Conservation (phyloP, 495 filamentous ascomycete genomes). For the Chaetomium tenue region DNA sequence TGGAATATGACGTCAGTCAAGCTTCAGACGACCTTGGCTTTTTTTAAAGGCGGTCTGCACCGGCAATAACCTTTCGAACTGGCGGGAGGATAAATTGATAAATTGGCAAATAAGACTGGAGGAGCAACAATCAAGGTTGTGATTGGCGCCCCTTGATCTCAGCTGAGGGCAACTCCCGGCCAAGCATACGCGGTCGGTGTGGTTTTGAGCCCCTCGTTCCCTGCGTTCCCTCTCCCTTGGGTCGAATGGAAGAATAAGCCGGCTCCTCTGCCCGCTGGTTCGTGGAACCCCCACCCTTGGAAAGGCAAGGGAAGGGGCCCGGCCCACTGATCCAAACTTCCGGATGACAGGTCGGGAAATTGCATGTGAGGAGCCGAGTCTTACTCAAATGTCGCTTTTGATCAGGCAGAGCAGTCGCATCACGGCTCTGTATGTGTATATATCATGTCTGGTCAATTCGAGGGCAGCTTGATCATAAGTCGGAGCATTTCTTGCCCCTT, state of each 20-base stretch:
- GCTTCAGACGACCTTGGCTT: not conserved
- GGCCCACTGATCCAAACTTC: not conserved
- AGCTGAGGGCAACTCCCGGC: too few relatives aligned
- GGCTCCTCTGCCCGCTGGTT: too few relatives aligned
- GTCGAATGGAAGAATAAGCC: too few relatives aligned
- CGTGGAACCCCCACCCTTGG: too few relatives aligned
- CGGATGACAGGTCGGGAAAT: not conserved
- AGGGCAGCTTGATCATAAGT: not conserved
- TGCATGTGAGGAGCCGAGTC: not conserved
- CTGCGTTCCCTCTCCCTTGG: too few relatives aligned
- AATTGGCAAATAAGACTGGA: too few relatives aligned
- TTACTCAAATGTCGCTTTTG: not conserved
- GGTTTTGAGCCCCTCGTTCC: too few relatives aligned
- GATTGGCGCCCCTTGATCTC: too few relatives aligned
- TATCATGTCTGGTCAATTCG: not conserved
- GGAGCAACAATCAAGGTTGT: too few relatives aligned
- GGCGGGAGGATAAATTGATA: too few relatives aligned
- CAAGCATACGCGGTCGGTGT: too few relatives aligned
- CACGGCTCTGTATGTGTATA: not conserved
- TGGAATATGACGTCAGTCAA: not conserved
- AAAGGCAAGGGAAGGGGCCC: too few relatives aligned
- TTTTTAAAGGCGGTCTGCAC: not conserved
- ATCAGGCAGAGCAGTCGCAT: not conserved
- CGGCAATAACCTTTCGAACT: not conserved
- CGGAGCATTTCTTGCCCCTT: not conserved